Base-by-base conservation (phyloP, 2,329 filamentous ascomycete genomes). In the Fusarium tuaranense region DNA sequence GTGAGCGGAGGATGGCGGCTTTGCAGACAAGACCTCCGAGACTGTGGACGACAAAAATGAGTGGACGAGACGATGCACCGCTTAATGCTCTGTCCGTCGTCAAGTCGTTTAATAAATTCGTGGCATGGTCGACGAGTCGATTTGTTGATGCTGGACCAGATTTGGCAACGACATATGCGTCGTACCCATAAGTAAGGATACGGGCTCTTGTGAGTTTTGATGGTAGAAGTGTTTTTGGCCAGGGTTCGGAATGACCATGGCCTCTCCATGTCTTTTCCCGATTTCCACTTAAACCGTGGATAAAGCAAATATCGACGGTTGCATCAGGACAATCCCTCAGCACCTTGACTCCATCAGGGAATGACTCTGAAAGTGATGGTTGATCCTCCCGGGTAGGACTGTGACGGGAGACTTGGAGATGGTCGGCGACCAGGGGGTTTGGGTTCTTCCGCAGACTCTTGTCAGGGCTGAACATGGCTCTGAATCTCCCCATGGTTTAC, bases 211-310 rank as follows among this genome's bases (percentile, higher is more conserved):
- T 53, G 34, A 85, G 68, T 63, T 78, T 75, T 0, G 53, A 22
- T 2, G 82, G 78, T 0, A 86, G 78, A 22, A 86, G 74, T 0
- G 72, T 71, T 62, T 78, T 48, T 0, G 82, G 82, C 83, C 84
- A 85, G 3, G 82, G 81, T n/a, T 57, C 58, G 9, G 46, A 22
- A 18, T 74, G 73, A 4, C 76, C 78, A 0, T 72, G 41, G 7
- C 79, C 80, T 9, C 80, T 84, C 84, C 84, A 86, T 4, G 83
- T 85, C 4, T 63, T 78, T 7, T 82, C 79, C 1, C 83, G 81
- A 65, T 84, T 75, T 2, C 84, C 85, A 2, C 79, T 82, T 13
- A 86, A 73, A 7, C 84, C 84, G 51, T 86, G 85, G 30, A 86
- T 69, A 63, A 86, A 85, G 63, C 83, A 82, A 22, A 85, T 68